A percentile compares a stretch with the other conserved stretches of the same genome.
phyloP scores from a whole-genome alignment of 2,329 filamentous ascomycete species.

The Fusarium marasasianum region DNA sequence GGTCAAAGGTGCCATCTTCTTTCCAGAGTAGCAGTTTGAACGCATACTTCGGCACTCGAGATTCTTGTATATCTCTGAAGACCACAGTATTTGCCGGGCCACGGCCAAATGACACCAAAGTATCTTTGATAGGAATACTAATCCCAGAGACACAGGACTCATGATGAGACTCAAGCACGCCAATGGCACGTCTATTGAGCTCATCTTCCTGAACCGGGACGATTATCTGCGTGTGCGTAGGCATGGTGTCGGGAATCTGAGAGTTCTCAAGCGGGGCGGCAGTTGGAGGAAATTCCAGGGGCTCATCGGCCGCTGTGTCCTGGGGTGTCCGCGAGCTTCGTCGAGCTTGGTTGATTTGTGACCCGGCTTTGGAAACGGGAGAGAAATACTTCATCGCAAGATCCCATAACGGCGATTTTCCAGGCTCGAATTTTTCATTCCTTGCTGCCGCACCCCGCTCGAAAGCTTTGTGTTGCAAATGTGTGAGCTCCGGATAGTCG shows the following conservation, averaged over 20 bases:
- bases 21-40: slow-evolving; percentile 82
- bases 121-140: slow-evolving; percentile 71
- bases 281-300: slow-evolving; percentile 45
- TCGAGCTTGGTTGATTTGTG: slow-evolving; percentile 14
- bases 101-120: slow-evolving; percentile 82
- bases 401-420: slow-evolving; percentile 62
- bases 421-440: slow-evolving; percentile 63
- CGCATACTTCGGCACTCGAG: slow-evolving; percentile 81
- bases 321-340: slow-evolving; percentile 25
- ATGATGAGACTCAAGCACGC: slow-evolving; percentile 70
- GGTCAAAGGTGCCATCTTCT: slow-evolving; percentile 71
- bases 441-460: slow-evolving; percentile 59
- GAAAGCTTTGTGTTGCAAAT: slow-evolving; percentile 66
- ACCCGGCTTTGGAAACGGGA: slow-evolving; percentile 47
- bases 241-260: slow-evolving; percentile 49
- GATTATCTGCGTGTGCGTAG: slow-evolving; percentile 49
- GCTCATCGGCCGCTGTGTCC: slow-evolving; percentile 38
- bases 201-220: slow-evolving; percentile 48
- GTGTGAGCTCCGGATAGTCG: slow-evolving; percentile 71
- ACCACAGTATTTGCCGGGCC: slow-evolving; percentile 72
- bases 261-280: slow-evolving; percentile 42
- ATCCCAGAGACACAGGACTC: slow-evolving; percentile 73
- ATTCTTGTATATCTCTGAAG: slow-evolving; percentile 70
- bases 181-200: slow-evolving; percentile 60
- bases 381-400: slow-evolving; percentile 69